Conservation (phyloP, 139 green algal genomes). For the Dunaliella primolecta region DNA sequence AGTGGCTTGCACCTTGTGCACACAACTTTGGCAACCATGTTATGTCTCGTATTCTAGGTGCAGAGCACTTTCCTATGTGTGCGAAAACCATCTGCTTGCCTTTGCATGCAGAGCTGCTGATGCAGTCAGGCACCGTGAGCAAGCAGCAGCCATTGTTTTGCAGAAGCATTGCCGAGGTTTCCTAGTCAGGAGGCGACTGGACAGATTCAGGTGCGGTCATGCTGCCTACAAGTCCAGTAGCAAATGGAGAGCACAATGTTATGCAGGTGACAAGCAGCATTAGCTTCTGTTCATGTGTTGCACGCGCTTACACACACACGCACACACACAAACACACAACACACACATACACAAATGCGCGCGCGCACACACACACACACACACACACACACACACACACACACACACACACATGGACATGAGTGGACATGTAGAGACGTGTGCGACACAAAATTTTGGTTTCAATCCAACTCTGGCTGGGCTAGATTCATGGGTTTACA, state of each 20-base stretch:
- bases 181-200: constrained; percentile 18
- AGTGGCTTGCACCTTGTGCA: background rate
- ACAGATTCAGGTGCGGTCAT: constrained; percentile 22
- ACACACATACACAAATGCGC: background rate
- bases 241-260: background rate
- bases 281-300: background rate
- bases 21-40: too few species aligned
- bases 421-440: background rate
- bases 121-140: background rate
- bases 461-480: background rate
- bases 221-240: background rate
- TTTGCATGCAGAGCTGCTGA: background rate
- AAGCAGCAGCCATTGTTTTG: background rate
- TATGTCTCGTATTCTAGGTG: too few species aligned
- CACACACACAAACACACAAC: constrained; percentile 5
- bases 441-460: background rate
- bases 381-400: background rate
- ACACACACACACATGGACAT: background rate
- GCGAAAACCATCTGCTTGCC: too few species aligned
- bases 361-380: too few species aligned
- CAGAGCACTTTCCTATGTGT: background rate
- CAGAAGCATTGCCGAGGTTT: constrained; percentile 16
- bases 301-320: background rate
- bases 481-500: too few species aligned
- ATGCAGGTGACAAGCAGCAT: background rate